Evolutionary conservation across 371 early-diverging fungal species (phyloP).

Genomic region (Zancudomyces culisetae): DNA sequence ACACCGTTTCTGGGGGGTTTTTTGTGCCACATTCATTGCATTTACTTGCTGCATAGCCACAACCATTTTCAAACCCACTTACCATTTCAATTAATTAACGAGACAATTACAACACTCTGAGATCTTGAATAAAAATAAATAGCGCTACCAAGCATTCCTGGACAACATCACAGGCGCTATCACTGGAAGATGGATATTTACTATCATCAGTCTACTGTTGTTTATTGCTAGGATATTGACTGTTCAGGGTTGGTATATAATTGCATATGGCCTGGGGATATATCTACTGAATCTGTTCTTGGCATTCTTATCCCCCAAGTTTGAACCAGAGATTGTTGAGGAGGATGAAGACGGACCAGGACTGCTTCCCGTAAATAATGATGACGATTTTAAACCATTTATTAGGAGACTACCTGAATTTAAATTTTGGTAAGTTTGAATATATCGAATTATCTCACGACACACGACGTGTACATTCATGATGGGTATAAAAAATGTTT

Average conservation of each 20-base stretch:
- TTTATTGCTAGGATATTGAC: slow-evolving; percentile 64
- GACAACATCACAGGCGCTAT: slow-evolving; percentile 61
- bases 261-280: slow-evolving; percentile 75
- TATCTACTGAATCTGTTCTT: slow-evolving; percentile 87
- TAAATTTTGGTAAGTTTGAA: slow-evolving; percentile 94
- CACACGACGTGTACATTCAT: no score
- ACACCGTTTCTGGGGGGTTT: no score
- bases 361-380: slow-evolving; percentile 56
- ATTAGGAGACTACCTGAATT: slow-evolving; percentile 98
- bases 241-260: slow-evolving; percentile 87
- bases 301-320: slow-evolving; percentile 87
- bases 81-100: no score
- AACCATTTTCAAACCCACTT: no score
- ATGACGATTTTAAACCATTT: slow-evolving; percentile 97
- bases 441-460: no score
- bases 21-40: no score
- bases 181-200: slow-evolving; percentile 53
- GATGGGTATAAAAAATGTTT: no score
- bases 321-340: slow-evolving; percentile 74
- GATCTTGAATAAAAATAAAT: no score
- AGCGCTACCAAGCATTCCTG: slow-evolving; percentile 42
- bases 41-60: no score
- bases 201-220: slow-evolving; percentile 36
- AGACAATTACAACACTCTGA: no score
- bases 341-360: slow-evolving; percentile 42